phyloP scores from a whole-genome alignment of 495 filamentous ascomycete species.

The Xylaria acuta region DNA sequence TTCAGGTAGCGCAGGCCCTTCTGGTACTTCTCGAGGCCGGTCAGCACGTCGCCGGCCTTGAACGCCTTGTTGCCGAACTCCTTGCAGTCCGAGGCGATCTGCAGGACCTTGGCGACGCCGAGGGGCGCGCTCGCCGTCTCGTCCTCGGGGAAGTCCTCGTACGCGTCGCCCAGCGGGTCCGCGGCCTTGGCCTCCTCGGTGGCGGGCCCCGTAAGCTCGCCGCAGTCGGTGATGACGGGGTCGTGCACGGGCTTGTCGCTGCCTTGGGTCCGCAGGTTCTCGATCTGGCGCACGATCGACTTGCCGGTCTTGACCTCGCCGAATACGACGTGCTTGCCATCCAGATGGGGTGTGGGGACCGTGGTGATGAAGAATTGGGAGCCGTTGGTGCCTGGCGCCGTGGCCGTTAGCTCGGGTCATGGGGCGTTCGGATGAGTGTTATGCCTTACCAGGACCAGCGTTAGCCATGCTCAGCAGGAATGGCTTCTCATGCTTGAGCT shows the following conservation, averaged over 20 bases:
- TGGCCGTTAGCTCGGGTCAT: slow-evolving; percentile 25
- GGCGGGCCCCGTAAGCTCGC: slow-evolving; percentile 76
- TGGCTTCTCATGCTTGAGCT: slow-evolving; percentile 89
- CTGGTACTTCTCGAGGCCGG: slow-evolving; percentile 92
- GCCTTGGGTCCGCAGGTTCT: slow-evolving; percentile 77
- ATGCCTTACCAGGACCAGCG: slow-evolving; percentile 80
- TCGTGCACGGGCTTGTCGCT: slow-evolving; percentile 80
- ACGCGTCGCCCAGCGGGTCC: slow-evolving; percentile 86
- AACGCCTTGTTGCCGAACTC: slow-evolving; percentile 91
- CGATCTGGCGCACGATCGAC: slow-evolving; percentile 86
- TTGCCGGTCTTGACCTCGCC: slow-evolving; percentile 94
- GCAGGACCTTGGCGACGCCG: slow-evolving; percentile 68
- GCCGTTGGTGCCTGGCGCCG: slow-evolving; percentile 77
- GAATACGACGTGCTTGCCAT: slow-evolving; percentile 98
- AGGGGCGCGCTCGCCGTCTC: slow-evolving; percentile 56
- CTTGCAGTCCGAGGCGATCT: slow-evolving; percentile 88
- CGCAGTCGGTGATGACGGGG: slow-evolving; percentile 81
- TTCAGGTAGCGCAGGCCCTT: slow-evolving; percentile 95
- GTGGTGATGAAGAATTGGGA: slow-evolving; percentile 99
- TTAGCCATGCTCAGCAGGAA: slow-evolving; percentile 98
- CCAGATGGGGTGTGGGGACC: slow-evolving; percentile 88
- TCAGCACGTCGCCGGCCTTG: slow-evolving; percentile 71
- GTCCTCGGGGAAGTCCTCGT: slow-evolving; percentile 97
- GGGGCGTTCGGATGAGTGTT: background rate
- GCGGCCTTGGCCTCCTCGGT: slow-evolving; percentile 66